Conservation (phyloP, 108 stramenopile genomes). For the Schizochytrium sp. region DNA sequence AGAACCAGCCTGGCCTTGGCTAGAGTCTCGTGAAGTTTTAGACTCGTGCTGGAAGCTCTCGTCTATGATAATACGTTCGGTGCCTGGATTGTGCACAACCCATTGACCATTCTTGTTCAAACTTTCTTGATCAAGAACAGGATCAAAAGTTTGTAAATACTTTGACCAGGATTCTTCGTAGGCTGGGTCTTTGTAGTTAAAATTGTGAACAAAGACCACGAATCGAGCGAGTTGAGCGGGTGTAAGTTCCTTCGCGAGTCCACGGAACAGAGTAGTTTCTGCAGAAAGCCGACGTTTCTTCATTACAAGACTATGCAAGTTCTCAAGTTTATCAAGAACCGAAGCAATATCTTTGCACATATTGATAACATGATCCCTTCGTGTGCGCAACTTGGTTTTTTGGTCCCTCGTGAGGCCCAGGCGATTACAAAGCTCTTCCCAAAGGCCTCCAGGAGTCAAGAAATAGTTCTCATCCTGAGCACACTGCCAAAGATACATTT, state of each 20-base stretch:
- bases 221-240: conserved; percentile 22
- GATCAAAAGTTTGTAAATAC: conserved; percentile 32
- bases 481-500: conserved; percentile 59
- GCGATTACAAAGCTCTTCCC: conserved; percentile 38
- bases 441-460: conserved; percentile 7
- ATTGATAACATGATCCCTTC: background rate
- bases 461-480: conserved; percentile 54
- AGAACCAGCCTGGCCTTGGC: background rate
- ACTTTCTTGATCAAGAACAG: background rate
- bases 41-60: background rate
- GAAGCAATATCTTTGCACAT: conserved; percentile 49
- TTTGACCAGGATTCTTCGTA: background rate
- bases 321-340: conserved; percentile 50
- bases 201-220: conserved; percentile 55
- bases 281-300: background rate
- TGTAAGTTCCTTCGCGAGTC: background rate
- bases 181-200: background rate
- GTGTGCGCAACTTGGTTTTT: background rate
- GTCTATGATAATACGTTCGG: background rate
- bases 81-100: conserved; percentile 40
- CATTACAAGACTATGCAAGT: conserved; percentile 14
- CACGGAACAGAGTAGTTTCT: conserved; percentile 12
- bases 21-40: background rate
- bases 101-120: background rate
- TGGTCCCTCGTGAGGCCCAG: conserved; percentile 37